Evolutionary conservation across 2,329 filamentous ascomycete species (phyloP).

Genomic region (Calonectria fujianensis): DNA sequence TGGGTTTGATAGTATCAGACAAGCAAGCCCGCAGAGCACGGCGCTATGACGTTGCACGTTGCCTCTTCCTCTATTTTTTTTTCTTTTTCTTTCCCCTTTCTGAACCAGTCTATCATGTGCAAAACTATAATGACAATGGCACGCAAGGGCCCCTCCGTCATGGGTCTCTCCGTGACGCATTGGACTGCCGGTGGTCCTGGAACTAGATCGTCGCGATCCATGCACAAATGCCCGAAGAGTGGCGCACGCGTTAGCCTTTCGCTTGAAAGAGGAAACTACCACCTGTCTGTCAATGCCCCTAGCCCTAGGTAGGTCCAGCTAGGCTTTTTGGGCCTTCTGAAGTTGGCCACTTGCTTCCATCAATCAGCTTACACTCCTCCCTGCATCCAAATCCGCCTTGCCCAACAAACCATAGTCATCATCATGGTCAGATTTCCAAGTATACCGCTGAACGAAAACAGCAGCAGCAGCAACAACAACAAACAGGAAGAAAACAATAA

Average conservation of each 20-base stretch:
- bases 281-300: not conserved
- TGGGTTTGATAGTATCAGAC: constrained; percentile 3
- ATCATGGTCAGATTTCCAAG: not conserved
- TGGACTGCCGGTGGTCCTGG: constrained; percentile 19
- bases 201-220: constrained; percentile 27
- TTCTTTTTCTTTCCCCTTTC: not conserved
- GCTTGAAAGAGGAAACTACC: constrained; percentile 22
- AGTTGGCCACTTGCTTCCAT: constrained; percentile 14
- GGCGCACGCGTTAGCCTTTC: constrained; percentile 21
- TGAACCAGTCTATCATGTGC: constrained; percentile 7
- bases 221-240: constrained; percentile 27
- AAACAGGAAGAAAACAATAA: not conserved
- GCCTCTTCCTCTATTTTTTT: not conserved
- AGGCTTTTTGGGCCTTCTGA: not conserved
- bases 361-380: constrained; percentile 23
- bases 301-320: not conserved
- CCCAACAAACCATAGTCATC: not conserved
- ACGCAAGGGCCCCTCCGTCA: constrained; percentile 17
- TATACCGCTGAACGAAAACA: not conserved
- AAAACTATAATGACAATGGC: constrained; percentile 10
- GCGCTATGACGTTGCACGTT: constrained; percentile 14
- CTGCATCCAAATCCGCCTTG: not conserved
- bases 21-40: not conserved
- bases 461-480: not conserved
- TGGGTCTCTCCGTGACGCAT: constrained; percentile 16